Conservation (phyloP, 1,284 basidiomycete genomes). For the Hemileia vastatrix region DNA sequence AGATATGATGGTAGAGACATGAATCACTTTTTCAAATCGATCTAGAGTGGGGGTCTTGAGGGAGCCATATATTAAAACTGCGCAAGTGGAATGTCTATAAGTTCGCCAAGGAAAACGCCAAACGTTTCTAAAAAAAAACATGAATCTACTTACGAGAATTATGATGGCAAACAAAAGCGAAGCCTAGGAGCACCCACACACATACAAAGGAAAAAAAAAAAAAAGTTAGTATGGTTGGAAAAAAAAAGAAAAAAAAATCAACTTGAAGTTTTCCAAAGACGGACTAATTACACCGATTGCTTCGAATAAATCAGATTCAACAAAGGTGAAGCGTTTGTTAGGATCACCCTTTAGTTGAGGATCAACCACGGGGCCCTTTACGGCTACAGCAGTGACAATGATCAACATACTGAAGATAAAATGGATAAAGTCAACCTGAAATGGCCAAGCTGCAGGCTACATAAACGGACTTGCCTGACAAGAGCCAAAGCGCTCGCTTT, state of each 20-base stretch:
- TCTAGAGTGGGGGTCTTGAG: conserved; percentile 86
- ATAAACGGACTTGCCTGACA: conserved; percentile 39
- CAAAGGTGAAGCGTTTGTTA: conserved; percentile 55
- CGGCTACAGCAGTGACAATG: conserved; percentile 76
- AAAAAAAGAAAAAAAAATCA: neutral
- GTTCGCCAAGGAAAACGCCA: too few relatives aligned
- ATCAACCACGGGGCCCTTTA: conserved; percentile 74
- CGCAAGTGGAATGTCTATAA: too few relatives aligned
- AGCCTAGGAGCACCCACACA: conserved; percentile 47
- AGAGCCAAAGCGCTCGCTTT: conserved; percentile 69
- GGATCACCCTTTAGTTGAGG: conserved; percentile 63
- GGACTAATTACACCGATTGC: conserved; percentile 79
- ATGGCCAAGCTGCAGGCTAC: neutral
- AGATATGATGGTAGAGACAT: conserved; percentile 73
- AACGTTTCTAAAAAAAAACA: too few relatives aligned
- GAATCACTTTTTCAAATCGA: conserved; percentile 85
- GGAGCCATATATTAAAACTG: conserved; percentile 80
- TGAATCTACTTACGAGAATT: conserved; percentile 53
- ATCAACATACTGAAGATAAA: conserved; percentile 66
- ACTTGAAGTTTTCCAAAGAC: neutral
- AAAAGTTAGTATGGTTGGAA: neutral
- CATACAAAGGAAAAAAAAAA: neutral
- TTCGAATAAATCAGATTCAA: conserved; percentile 70
- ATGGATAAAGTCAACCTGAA: too few relatives aligned
- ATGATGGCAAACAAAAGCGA: conserved; percentile 88